Base-by-base conservation (phyloP, 306 rosid species). In the Cicer cuneatum region DNA sequence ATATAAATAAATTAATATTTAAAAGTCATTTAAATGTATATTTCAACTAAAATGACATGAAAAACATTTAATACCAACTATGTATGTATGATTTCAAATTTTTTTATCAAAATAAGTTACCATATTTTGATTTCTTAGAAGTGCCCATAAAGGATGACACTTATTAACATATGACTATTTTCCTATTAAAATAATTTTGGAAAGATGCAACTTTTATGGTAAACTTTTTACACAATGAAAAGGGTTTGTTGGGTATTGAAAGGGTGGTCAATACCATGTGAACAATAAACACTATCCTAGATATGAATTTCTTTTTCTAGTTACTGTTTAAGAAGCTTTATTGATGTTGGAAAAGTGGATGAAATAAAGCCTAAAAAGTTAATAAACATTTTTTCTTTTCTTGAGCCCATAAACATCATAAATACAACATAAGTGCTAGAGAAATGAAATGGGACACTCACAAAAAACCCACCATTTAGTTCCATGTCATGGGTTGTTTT, bases 401-500 rank as follows among this genome's bases (percentile, higher is more conserved):
- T 90, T 83, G 89, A 90, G 88, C 89, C 96, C 90, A 83, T 78
- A 83, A 83, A 82, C 87, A 80, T 60, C 87, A 80, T 60, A 70
- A 74, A 76, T 47, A 78, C 54, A 62, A 78, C 54, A 62, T 49
- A 81, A 73, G 73, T 63, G 80, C 74, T 60, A 66, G 66, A 63
- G 19, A 43, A 58, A 72, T 40, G 40, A 63, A 13, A 39, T 62
- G 43, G 72, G 52, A 11, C 74, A 37, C 6, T 16, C 16, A 3
- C 33, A 39, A 52, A 52, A 21, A 73, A 79, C 98, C 81, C 80
- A 95, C 99, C 99, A 64, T 90, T 90, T 38, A 95, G 75, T 77
- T 95, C 98, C 99, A 95, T 90, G 54, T 95, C 99, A 19, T 89
- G 81, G 7, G 97, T 87, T 74, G 99, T 92, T 82, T 95, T 95